These are phyloP conservation scores for Fusarium hostae DNA, from an alignment of 2,329 filamentous ascomycete species.

Conservation along the genomic window DNA sequence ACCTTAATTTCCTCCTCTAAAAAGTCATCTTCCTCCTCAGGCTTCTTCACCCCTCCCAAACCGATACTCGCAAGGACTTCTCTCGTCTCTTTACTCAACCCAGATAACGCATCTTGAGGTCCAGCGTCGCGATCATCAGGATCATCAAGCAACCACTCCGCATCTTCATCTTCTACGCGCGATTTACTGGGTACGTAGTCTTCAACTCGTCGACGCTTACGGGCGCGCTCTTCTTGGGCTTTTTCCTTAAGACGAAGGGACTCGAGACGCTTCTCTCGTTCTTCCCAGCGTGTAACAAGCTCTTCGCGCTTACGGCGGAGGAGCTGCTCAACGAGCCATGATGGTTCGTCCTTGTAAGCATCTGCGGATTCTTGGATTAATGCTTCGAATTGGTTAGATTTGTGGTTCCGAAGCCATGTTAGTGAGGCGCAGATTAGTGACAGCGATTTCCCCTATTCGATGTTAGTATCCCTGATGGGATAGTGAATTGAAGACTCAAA, in stretches of 20 bases:
- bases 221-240: slow-evolving; percentile 62
- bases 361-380: slow-evolving; percentile 58
- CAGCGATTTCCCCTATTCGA: slow-evolving; percentile 81
- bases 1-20: slow-evolving; percentile 76
- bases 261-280: slow-evolving; percentile 78
- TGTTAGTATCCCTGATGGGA: slow-evolving; percentile 3
- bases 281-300: slow-evolving; percentile 73
- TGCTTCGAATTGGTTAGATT: slow-evolving; percentile 68
- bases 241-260: slow-evolving; percentile 72
- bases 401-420: slow-evolving; percentile 90
- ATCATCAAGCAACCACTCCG: slow-evolving; percentile 80
- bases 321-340: slow-evolving; percentile 86
- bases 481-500: background rate
- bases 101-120: slow-evolving; percentile 57
- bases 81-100: slow-evolving; percentile 79
- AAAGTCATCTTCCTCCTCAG: slow-evolving; percentile 56
- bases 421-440: slow-evolving; percentile 90
- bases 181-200: slow-evolving; percentile 31
- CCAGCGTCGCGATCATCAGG: slow-evolving; percentile 61
- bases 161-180: slow-evolving; percentile 64
- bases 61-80: slow-evolving; percentile 76
- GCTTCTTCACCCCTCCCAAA: slow-evolving; percentile 52
- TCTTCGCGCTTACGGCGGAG: slow-evolving; percentile 74
- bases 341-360: slow-evolving; percentile 74
- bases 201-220: slow-evolving; percentile 60